Conservation (phyloP, 1,284 basidiomycete genomes). For the Omphalotus olearius region DNA sequence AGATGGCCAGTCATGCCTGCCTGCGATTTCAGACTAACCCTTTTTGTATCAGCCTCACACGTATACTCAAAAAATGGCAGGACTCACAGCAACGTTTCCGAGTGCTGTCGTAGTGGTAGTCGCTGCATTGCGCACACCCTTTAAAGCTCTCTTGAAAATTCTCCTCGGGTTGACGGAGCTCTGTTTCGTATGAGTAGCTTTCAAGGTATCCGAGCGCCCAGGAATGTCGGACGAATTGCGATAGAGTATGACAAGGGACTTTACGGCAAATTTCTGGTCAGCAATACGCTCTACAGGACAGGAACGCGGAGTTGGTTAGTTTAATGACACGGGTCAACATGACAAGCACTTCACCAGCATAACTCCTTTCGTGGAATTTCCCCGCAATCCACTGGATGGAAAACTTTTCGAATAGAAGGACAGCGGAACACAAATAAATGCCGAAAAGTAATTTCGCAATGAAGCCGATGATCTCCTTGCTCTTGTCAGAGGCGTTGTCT, state of each 20-base stretch:
- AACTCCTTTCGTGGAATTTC: constrained; percentile 87
- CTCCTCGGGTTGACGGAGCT: constrained; percentile 49
- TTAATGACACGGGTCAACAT: not conserved
- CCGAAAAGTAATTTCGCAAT: constrained; percentile 73
- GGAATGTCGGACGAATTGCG: constrained; percentile 71
- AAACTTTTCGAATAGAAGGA: constrained; percentile 83
- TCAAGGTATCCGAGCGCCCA: constrained; percentile 65
- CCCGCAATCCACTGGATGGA: constrained; percentile 82
- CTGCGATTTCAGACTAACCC: constrained; percentile 52
- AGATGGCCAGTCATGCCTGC: constrained; percentile 38
- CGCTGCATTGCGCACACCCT: constrained; percentile 68
- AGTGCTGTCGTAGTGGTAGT: constrained; percentile 82
- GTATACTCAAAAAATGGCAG: not conserved
- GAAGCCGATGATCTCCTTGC: constrained; percentile 38
- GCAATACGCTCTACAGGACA: constrained; percentile 64
- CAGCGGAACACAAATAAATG: constrained; percentile 64
- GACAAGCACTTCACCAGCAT: constrained; percentile 51
- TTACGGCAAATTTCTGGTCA: constrained; percentile 81
- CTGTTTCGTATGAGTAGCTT: constrained; percentile 28
- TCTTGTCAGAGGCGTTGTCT: constrained; percentile 25
- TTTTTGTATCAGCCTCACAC: not conserved
- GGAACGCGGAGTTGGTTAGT: not conserved
- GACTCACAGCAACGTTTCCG: constrained; percentile 60
- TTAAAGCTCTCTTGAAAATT: constrained; percentile 69
- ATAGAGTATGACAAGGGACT: constrained; percentile 74